Base-by-base conservation (phyloP, 345 rosid genomes). In the Lepidium africanum region DNA sequence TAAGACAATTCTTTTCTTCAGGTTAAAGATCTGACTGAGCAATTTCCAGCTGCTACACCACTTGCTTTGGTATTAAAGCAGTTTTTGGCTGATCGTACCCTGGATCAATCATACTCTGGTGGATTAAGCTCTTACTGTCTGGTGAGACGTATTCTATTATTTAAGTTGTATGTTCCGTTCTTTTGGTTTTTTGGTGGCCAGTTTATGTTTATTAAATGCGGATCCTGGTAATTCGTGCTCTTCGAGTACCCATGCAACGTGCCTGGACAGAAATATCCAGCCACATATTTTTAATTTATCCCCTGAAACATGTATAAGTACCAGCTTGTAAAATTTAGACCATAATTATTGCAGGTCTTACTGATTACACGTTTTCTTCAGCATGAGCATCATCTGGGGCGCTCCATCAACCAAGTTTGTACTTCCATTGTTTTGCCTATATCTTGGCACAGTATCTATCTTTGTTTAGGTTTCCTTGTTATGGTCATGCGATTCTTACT, bases 81-180 rank as follows among this genome's bases (percentile, higher is more conserved):
- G 82, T 93, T 93, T 83, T 81, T 93, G 84, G 98, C 97, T 54
- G 97, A 88, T 76, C 98, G 98, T 72, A 86, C 92, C 84, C 85
- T 90, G 80, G 98, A 93, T 61, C 97, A 90, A 60, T 87, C 97
- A 63, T 93, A 93, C 75, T 93, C 98, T 73, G 98, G 98, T 42
- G 98, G 98, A 75, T 88, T 93, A 81, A 93, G 96, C 81, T 93
- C 98, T 64, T 87, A 93, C 77, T 90, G 98, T 80, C 82, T 93
- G 90, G 97, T 90, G 73, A 82, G 80, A 73, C 21, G 15, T 70
- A 48, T 49, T 57, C 66, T 32, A 15, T 65, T 57, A 10, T 23
- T 19, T 25, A 54, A 54, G 52, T 45, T 58, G 41, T 48, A 49
- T 51, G 55, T 41, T 6, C 69, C 14, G 27, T 59, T 62, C 64